Conservation (phyloP, 2,329 filamentous ascomycete genomes). For the Exophiala mesophila region DNA sequence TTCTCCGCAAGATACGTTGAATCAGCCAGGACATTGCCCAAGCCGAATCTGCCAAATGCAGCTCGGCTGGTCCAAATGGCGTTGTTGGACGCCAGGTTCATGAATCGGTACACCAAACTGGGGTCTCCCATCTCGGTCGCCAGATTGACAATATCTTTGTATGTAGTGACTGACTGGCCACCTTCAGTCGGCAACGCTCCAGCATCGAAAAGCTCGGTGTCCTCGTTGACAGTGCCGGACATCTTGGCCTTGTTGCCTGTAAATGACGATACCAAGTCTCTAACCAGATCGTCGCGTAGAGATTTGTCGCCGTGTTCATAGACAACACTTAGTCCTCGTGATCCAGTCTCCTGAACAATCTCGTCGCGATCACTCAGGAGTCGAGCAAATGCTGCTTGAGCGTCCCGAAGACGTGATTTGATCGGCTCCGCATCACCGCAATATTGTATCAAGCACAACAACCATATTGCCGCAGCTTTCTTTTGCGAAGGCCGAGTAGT, state of each 20-base stretch:
- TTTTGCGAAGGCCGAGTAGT: conserved; percentile 82
- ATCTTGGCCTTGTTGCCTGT: conserved; percentile 69
- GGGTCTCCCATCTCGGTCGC: conserved; percentile 97
- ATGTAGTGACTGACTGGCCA: conserved; percentile 83
- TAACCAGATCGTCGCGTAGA: conserved; percentile 76
- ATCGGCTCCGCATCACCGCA: conserved; percentile 70
- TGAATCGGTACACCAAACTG: conserved; percentile 95
- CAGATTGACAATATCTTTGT: conserved; percentile 92
- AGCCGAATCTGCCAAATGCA: conserved; percentile 87
- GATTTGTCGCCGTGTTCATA: conserved; percentile 85
- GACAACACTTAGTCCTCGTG: conserved; percentile 81
- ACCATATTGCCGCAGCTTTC: conserved; percentile 92
- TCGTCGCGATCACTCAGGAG: conserved; percentile 86
- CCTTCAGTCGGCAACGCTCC: conserved; percentile 87
- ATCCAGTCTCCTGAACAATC: conserved; percentile 91
- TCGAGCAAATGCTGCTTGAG: conserved; percentile 80
- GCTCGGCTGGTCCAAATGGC: conserved; percentile 97
- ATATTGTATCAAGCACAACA: conserved; percentile 85
- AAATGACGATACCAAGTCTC: conserved; percentile 83
- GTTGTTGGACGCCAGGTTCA: conserved; percentile 93
- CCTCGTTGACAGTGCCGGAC: conserved; percentile 72
- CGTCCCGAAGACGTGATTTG: conserved; percentile 68
- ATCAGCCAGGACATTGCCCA: conserved; percentile 87
- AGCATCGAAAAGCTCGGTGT: conserved; percentile 90
- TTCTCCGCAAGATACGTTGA: conserved; percentile 72